phyloP scores from a whole-genome alignment of 228 moss, liverwort and hornwort species.

The Sphagnum magellanicum region DNA sequence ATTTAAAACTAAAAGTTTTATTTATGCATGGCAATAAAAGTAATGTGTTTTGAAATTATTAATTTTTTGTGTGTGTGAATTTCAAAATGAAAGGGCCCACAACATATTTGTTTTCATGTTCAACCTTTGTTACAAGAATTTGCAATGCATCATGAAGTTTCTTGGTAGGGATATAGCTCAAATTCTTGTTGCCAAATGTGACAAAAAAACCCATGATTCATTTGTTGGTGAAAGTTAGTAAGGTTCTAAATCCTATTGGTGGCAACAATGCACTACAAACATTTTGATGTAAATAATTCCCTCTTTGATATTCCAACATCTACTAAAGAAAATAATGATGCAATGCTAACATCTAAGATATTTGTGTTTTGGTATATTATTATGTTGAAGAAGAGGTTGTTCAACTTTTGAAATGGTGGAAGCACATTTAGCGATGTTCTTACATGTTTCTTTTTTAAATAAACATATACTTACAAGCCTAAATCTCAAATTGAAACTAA shows the following conservation, averaged over 20 bases:
- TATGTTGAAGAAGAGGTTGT: not conserved
- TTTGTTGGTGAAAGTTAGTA: not conserved
- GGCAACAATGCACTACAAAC: not conserved
- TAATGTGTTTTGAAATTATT: not conserved
- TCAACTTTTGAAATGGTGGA: not conserved
- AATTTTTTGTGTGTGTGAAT: not conserved
- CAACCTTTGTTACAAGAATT: not conserved
- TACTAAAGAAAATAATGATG: not conserved
- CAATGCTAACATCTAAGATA: not conserved
- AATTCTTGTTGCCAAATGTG: not conserved
- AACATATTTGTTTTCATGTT: not conserved
- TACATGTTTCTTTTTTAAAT: not conserved
- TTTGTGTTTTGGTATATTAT: not conserved
- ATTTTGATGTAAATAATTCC: not conserved
- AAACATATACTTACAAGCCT: not conserved
- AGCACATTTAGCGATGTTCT: not conserved
- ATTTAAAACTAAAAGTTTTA: not conserved
- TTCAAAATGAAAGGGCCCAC: not conserved
- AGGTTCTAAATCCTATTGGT: not conserved
- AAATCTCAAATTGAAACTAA: constrained; percentile 1
- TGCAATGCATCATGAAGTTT: not conserved
- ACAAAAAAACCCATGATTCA: not conserved
- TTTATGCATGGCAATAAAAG: not conserved
- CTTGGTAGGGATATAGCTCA: not conserved
- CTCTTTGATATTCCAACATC: not conserved